Evolutionary conservation across 2,329 filamentous ascomycete genomes (phyloP).

Genomic region (Stylonectria norvegica): DNA sequence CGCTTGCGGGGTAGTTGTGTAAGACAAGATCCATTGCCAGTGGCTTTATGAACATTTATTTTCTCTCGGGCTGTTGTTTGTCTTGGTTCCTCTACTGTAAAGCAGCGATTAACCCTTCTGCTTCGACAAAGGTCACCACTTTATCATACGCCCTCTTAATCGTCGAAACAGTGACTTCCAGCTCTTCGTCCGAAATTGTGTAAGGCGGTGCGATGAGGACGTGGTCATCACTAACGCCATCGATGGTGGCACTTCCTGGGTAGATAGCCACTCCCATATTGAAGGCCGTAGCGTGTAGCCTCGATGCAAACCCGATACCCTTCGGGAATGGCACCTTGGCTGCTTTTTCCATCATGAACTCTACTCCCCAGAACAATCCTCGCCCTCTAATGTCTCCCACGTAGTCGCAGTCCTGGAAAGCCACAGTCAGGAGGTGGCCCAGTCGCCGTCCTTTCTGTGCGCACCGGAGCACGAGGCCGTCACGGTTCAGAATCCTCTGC

Average conservation of each 20-base stretch:
- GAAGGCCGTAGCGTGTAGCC: slow-evolving; percentile 31
- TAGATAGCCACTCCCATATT: slow-evolving; percentile 49
- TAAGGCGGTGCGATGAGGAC: slow-evolving; percentile 69
- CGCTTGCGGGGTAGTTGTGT: no score
- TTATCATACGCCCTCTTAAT: no score
- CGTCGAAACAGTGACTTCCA: no score
- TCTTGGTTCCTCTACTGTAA: no score
- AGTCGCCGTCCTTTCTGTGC: slow-evolving; percentile 7
- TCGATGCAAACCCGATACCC: slow-evolving; percentile 22
- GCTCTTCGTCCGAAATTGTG: slow-evolving; percentile 47
- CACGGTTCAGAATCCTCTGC: slow-evolving; percentile 36
- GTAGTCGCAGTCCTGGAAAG: background rate
- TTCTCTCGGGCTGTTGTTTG: no score
- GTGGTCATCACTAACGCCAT: slow-evolving; percentile 63
- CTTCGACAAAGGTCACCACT: no score
- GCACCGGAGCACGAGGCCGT: slow-evolving; percentile 27
- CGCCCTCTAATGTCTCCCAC: slow-evolving; percentile 16
- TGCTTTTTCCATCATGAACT: slow-evolving; percentile 39
- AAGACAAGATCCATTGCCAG: no score
- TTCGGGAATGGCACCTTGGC: slow-evolving; percentile 36
- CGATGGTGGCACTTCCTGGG: slow-evolving; percentile 58
- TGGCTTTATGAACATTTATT: no score
- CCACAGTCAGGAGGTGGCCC: background rate
- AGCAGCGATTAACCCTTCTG: no score
- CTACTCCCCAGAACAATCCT: slow-evolving; percentile 44